phyloP scores from a whole-genome alignment of 441 rosid species.

The Viola pubescens region DNA sequence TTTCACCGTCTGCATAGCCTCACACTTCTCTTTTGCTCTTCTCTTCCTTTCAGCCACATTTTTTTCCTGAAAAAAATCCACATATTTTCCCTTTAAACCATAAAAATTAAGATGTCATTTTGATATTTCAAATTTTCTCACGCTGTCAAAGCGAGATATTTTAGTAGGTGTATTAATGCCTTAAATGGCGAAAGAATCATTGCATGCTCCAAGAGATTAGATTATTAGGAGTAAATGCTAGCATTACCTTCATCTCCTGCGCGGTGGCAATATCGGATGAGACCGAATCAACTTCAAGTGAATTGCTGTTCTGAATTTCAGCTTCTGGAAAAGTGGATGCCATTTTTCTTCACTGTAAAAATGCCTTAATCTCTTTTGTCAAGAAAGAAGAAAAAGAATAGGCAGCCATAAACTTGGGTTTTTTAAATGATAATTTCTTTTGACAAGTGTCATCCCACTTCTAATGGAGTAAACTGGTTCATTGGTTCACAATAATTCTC shows the following conservation, averaged over 20 bases:
- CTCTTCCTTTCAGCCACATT: conserved; percentile 14
- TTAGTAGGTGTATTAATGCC: no score
- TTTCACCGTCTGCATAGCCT: conserved; percentile 30
- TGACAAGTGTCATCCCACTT: background rate
- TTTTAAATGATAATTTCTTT: background rate
- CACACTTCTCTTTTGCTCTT: conserved; percentile 24
- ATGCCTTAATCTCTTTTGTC: background rate
- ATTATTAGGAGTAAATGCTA: no score
- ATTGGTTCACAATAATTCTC: conserved; percentile 6
- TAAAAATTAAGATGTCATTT: no score
- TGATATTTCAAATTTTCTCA: no score
- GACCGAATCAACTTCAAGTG: conserved; percentile 36
- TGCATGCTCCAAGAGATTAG: no score
- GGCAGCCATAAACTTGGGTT: background rate
- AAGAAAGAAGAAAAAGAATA: background rate
- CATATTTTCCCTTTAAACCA: no score
- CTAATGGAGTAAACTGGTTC: background rate
- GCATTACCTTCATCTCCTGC: conserved; percentile 17
- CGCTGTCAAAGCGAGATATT: no score
- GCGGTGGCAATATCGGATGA: conserved; percentile 33
- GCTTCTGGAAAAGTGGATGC: conserved; percentile 39
- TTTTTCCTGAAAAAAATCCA: background rate
- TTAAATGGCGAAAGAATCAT: no score
- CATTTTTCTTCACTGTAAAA: conserved; percentile 19
- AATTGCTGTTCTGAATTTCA: conserved; percentile 31